These are phyloP conservation scores for Diutina siamensis DNA, from an alignment of 1,139 yeast genomes.

Conservation along the genomic window DNA sequence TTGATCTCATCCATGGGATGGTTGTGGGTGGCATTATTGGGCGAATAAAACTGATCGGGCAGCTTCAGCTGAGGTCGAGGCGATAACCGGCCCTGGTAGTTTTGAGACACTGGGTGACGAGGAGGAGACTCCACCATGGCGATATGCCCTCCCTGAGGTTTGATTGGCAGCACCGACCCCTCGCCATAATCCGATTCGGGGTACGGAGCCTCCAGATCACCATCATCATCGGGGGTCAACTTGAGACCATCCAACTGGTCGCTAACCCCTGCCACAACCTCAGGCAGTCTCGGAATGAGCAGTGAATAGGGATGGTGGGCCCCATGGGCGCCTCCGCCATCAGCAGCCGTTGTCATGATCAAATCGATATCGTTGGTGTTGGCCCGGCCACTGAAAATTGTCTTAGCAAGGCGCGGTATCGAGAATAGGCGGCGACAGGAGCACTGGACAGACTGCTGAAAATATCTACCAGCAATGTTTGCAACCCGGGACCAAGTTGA, in stretches of 20 bases:
- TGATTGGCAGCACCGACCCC: background rate
- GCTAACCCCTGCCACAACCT: background rate
- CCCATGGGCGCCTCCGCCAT: background rate
- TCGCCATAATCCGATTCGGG: background rate
- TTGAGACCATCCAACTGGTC: background rate
- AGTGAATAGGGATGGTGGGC: background rate
- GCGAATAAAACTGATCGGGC: constrained; percentile 1
- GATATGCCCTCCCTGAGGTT: background rate
- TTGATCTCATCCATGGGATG: background rate
- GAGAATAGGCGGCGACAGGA: background rate
- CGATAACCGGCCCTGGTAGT: background rate
- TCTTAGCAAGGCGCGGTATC: background rate
- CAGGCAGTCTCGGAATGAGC: background rate
- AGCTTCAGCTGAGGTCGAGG: background rate
- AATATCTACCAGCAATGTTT: too few species aligned
- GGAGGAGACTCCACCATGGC: constrained; percentile 2
- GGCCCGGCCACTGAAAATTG: background rate
- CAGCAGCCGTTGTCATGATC: background rate
- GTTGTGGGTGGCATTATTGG: background rate
- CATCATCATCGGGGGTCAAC: background rate
- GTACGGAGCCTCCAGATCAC: background rate
- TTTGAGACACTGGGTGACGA: background rate
- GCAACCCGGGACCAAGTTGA: too few species aligned
- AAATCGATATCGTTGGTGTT: too few species aligned
- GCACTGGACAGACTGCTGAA: background rate